These are phyloP conservation scores for Penicillium vulpinum DNA, from an alignment of 2,329 filamentous ascomycete species.

Conservation along the genomic window DNA sequence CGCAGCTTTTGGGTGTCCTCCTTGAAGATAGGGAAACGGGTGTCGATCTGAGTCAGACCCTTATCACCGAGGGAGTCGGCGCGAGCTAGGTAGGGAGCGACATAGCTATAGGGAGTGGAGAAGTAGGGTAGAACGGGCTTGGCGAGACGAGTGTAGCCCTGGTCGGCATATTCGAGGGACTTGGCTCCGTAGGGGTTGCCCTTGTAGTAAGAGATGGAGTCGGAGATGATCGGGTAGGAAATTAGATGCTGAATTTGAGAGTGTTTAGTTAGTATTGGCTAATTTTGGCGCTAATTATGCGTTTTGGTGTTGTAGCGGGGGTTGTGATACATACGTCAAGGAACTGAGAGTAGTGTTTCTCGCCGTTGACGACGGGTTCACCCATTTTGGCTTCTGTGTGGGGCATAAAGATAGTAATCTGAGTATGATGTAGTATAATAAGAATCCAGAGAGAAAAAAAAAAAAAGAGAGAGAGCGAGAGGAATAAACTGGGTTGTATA, in stretches of 20 bases:
- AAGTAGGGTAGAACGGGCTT: conserved; percentile 78
- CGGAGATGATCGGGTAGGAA: conserved; percentile 79
- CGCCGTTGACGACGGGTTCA: conserved; percentile 52
- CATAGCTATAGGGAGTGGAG: conserved; percentile 74
- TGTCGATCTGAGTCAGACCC: conserved; percentile 68
- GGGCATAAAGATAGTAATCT: conserved; percentile 42
- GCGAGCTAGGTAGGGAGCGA: conserved; percentile 80
- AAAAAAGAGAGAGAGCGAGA: background rate
- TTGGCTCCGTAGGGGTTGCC: conserved; percentile 79
- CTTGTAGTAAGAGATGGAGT: conserved; percentile 76
- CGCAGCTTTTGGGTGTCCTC: conserved; percentile 72
- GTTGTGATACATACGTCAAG: conserved; percentile 39
- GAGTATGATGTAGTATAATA: background rate
- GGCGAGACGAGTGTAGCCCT: conserved; percentile 73
- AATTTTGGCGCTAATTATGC: background rate
- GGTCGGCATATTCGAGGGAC: conserved; percentile 72
- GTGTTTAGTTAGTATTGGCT: conserved; percentile 21
- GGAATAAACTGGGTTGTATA: conserved; percentile 7
- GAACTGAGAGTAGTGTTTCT: conserved; percentile 51
- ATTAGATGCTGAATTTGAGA: conserved; percentile 66
- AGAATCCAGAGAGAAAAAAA: background rate
- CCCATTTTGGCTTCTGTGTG: conserved; percentile 50
- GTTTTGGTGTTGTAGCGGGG: conserved; percentile 4
- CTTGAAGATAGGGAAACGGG: conserved; percentile 70
- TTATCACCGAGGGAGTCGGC: conserved; percentile 75